A percentile compares a stretch with the other conserved stretches of the same genome.
Conservation (phyloP, 2,329 filamentous ascomycete genomes). For the Pseudocercospora vitis region DNA sequence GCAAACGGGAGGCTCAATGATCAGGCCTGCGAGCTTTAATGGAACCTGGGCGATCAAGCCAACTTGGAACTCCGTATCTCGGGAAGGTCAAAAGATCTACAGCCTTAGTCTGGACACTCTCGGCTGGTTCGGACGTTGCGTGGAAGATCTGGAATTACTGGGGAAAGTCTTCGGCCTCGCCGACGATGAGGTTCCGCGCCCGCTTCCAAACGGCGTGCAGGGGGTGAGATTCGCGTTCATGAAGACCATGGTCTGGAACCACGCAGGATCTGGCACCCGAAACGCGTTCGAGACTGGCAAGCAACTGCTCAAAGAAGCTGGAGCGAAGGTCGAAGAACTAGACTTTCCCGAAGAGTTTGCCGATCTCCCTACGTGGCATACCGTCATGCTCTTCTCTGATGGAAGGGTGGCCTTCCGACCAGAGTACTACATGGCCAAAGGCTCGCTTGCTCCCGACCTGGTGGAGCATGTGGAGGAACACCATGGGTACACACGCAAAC, state of each 20-base stretch:
- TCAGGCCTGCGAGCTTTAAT: slow-evolving; percentile 65
- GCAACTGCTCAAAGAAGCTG: slow-evolving; percentile 43
- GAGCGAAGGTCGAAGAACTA: slow-evolving; percentile 59
- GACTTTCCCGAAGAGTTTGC: slow-evolving; percentile 53
- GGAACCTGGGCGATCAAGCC: slow-evolving; percentile 66
- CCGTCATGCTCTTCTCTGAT: slow-evolving; percentile 53
- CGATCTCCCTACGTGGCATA: slow-evolving; percentile 54
- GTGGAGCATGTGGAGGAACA: slow-evolving; percentile 55
- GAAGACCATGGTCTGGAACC: slow-evolving; percentile 55
- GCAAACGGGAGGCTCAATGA: slow-evolving; percentile 64
- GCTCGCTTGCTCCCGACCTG: slow-evolving; percentile 49
- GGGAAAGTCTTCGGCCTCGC: slow-evolving; percentile 55
- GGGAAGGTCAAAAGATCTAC: slow-evolving; percentile 62
- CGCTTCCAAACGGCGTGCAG: slow-evolving; percentile 39
- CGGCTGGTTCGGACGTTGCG: slow-evolving; percentile 59
- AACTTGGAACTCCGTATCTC: slow-evolving; percentile 63
- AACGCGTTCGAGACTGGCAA: slow-evolving; percentile 40
- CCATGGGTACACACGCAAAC: slow-evolving; percentile 45
- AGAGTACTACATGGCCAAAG: slow-evolving; percentile 53
- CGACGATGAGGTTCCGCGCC: slow-evolving; percentile 47
- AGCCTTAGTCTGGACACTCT: slow-evolving; percentile 62
- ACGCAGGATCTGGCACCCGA: slow-evolving; percentile 39
- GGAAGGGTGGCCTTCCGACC: slow-evolving; percentile 55
- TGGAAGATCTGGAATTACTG: slow-evolving; percentile 60
- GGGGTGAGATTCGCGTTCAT: slow-evolving; percentile 57